These are phyloP conservation scores for Tricholoma matsutake DNA, from an alignment of 768 basidiomycete genomes.

Conservation along the genomic window DNA sequence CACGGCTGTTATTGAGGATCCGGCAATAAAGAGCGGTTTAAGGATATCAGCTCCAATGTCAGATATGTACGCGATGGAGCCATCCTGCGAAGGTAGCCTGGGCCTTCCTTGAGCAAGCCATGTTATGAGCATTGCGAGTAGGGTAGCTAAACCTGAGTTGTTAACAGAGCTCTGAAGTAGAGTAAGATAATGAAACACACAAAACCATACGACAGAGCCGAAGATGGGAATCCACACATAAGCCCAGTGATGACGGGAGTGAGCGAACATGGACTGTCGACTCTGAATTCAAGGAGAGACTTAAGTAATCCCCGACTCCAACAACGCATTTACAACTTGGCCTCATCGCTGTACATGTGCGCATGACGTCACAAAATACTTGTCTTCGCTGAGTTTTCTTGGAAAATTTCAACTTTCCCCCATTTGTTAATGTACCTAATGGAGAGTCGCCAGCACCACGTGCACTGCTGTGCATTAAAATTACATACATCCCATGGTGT, in stretches of 20 bases:
- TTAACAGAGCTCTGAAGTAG: neutral
- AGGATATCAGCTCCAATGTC: constrained; percentile 72
- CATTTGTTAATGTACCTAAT: no score
- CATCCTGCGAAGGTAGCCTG: constrained; percentile 52
- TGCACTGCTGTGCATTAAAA: no score
- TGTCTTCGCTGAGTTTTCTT: no score
- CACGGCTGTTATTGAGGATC: constrained; percentile 59
- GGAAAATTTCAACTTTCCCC: no score
- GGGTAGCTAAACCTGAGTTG: constrained; percentile 36
- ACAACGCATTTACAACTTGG: no score
- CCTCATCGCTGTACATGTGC: no score
- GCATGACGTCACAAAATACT: no score
- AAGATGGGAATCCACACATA: constrained; percentile 66
- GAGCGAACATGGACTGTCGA: constrained; percentile 20
- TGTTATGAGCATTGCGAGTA: constrained; percentile 67
- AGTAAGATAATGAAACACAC: constrained; percentile 29
- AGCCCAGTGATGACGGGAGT: constrained; percentile 44
- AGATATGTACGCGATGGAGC: constrained; percentile 69
- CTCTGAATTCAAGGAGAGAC: no score
- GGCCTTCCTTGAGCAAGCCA: constrained; percentile 69
- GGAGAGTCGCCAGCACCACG: no score
- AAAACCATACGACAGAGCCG: constrained; percentile 64
- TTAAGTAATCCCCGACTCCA: no score
- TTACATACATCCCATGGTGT: no score
- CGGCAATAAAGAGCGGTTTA: constrained; percentile 73